A percentile compares a stretch with the other conserved stretches of the same genome.
phyloP scores from a whole-genome alignment of 768 basidiomycete genomes.

The Tephrocybe sp. region DNA sequence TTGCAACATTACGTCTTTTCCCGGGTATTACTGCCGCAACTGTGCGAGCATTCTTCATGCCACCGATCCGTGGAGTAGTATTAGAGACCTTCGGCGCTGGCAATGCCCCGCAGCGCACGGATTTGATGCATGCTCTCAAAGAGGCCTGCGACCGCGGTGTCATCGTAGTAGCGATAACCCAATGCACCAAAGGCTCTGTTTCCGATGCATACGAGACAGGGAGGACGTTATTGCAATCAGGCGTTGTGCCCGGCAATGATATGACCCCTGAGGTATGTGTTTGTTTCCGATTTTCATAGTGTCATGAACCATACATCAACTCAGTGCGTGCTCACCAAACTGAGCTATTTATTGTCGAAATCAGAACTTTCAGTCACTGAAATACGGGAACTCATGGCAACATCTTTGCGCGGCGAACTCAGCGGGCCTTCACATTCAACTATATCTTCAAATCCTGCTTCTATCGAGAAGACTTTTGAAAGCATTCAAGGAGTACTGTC shows the following conservation, averaged over 20 bases:
- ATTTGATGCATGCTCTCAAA: slow-evolving; percentile 72
- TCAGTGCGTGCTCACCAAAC: slow-evolving; percentile 87
- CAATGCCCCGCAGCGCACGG: slow-evolving; percentile 82
- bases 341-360: slow-evolving; percentile 88
- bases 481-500: slow-evolving; percentile 63
- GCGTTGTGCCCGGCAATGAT: slow-evolving; percentile 82
- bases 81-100: slow-evolving; percentile 92
- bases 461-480: slow-evolving; percentile 48
- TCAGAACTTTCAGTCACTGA: slow-evolving; percentile 64
- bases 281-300: neutral
- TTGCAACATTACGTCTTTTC: slow-evolving; percentile 82
- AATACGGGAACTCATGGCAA: slow-evolving; percentile 72
- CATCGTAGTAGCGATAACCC: slow-evolving; percentile 88
- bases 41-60: slow-evolving; percentile 70
- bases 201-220: slow-evolving; percentile 84
- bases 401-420: slow-evolving; percentile 87
- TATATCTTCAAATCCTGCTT: slow-evolving; percentile 35
- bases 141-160: slow-evolving; percentile 82
- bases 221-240: slow-evolving; percentile 61
- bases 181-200: slow-evolving; percentile 85
- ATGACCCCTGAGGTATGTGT: slow-evolving; percentile 88
- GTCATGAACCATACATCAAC: neutral
- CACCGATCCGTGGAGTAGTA: slow-evolving; percentile 77
- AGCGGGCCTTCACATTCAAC: slow-evolving; percentile 49
- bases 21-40: slow-evolving; percentile 81